These are phyloP conservation scores for Penicillium sp. DNA, from an alignment of 2,329 filamentous ascomycete genomes.

Conservation along the genomic window DNA sequence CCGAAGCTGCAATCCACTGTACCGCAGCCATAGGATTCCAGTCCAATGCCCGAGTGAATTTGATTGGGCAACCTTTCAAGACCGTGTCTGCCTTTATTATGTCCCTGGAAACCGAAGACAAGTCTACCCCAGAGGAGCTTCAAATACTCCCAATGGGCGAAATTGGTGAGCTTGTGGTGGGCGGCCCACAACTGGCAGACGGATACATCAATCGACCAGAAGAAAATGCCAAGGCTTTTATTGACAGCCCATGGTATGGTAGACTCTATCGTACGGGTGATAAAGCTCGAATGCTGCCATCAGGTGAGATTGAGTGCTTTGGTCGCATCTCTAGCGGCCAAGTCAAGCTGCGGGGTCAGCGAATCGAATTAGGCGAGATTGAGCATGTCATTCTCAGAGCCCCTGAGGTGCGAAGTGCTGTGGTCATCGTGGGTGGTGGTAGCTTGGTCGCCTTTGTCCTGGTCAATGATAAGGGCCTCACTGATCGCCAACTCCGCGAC, in stretches of 20 bases:
- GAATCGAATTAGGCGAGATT: slow-evolving; percentile 76
- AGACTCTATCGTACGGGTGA: slow-evolving; percentile 82
- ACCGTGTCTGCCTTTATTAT: slow-evolving; percentile 79
- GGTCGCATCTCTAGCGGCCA: slow-evolving; percentile 79
- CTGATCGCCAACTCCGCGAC: slow-evolving; percentile 49
- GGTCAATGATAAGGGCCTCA: slow-evolving; percentile 45
- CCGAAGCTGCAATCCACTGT: slow-evolving; percentile 88
- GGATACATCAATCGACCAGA: slow-evolving; percentile 80
- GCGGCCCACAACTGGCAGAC: slow-evolving; percentile 74
- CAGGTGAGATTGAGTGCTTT: slow-evolving; percentile 77
- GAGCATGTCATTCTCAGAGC: slow-evolving; percentile 68
- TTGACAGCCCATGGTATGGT: slow-evolving; percentile 64
- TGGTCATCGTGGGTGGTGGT: slow-evolving; percentile 66
- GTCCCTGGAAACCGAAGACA: slow-evolving; percentile 43
- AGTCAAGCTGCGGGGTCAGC: slow-evolving; percentile 81
- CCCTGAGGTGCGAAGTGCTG: slow-evolving; percentile 62
- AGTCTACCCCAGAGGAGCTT: slow-evolving; percentile 32
- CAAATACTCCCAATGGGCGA: slow-evolving; percentile 64
- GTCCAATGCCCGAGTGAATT: slow-evolving; percentile 58
- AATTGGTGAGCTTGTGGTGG: slow-evolving; percentile 76
- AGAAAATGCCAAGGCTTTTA: slow-evolving; percentile 70
- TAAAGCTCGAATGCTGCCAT: slow-evolving; percentile 66
- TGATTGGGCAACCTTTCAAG: slow-evolving; percentile 75
- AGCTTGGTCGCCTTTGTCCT: slow-evolving; percentile 75
- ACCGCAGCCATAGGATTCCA: slow-evolving; percentile 68